Conservation (phyloP, 495 filamentous ascomycete genomes). For the Elaphomyces granulatus region DNA sequence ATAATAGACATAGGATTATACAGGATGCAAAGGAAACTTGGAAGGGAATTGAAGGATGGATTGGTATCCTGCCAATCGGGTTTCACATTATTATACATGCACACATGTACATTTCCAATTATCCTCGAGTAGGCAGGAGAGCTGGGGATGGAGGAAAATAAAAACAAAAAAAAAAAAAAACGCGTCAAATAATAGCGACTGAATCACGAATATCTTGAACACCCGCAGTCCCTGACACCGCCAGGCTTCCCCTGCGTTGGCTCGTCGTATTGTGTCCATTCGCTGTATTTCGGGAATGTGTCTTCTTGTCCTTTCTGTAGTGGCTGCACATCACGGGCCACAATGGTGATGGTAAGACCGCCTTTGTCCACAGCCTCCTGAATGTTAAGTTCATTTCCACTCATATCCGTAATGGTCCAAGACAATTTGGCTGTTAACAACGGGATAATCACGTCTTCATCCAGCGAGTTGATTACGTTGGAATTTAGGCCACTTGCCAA, state of each 20-base stretch:
- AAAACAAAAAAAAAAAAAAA: too few relatives aligned
- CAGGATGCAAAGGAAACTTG: too few relatives aligned
- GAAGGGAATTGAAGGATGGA: too few relatives aligned
- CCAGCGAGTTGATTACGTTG: background rate
- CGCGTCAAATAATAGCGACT: too few relatives aligned
- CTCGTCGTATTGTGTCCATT: conserved; percentile 3
- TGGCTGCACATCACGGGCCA: conserved; percentile 4
- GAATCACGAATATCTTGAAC: too few relatives aligned
- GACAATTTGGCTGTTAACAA: background rate
- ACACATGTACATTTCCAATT: too few relatives aligned
- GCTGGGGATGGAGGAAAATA: too few relatives aligned
- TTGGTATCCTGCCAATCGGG: too few relatives aligned
- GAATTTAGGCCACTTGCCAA: background rate
- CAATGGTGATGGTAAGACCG: conserved; percentile 1
- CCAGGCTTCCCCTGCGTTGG: conserved; percentile 4
- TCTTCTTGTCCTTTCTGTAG: conserved; percentile 3
- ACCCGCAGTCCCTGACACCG: too few relatives aligned
- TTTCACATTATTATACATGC: too few relatives aligned
- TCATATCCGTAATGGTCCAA: conserved; percentile 4
- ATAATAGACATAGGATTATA: too few relatives aligned
- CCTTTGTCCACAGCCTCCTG: conserved; percentile 2
- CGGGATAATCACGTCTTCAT: background rate
- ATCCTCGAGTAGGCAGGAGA: too few relatives aligned
- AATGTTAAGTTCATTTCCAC: background rate
- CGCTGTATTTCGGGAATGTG: conserved; percentile 3